phyloP scores from a whole-genome alignment of 1,139 yeast genomes.

The Hyphopichia burtonii region DNA sequence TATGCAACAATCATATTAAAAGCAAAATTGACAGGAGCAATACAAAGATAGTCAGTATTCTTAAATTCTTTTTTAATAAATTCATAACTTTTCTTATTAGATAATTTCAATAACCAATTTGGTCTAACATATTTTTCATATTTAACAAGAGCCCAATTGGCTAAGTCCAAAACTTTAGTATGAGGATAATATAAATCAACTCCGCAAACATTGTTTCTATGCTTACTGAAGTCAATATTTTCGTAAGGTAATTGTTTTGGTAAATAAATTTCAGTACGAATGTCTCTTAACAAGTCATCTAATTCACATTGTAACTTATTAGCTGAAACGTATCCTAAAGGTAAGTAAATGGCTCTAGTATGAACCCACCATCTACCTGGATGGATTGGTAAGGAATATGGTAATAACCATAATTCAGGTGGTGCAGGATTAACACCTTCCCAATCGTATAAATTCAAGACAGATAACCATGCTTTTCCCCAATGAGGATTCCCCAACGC shows the following conservation, averaged over 20 bases:
- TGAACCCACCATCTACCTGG: conserved; percentile 99
- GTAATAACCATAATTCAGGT: conserved; percentile 89
- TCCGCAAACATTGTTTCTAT: conserved; percentile 86
- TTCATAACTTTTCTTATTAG: conserved; percentile 56
- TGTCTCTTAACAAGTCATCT: conserved; percentile 59
- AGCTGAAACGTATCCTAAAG: conserved; percentile 78
- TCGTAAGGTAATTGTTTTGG: conserved; percentile 55
- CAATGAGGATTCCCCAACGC: conserved; percentile 92
- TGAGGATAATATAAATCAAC: conserved; percentile 95
- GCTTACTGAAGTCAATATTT: conserved; percentile 60
- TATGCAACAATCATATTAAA: conserved; percentile 73
- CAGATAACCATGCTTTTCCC: conserved; percentile 92
- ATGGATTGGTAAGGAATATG: conserved; percentile 77
- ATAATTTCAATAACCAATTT: conserved; percentile 57
- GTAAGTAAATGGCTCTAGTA: conserved; percentile 87
- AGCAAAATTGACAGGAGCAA: conserved; percentile 93
- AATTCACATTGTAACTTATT: conserved; percentile 55
- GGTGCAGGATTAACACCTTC: conserved; percentile 99
- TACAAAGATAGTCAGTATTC: conserved; percentile 80
- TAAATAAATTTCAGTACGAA: conserved; percentile 75
- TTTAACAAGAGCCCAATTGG: conserved; percentile 56
- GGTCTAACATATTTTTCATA: conserved; percentile 79
- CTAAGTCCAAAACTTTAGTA: conserved; percentile 60
- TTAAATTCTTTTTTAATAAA: conserved; percentile 69
- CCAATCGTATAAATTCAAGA: conserved; percentile 84